Base-by-base conservation (phyloP, 2,329 filamentous ascomycete genomes). In the Phyllosticta paracitricarpa region DNA sequence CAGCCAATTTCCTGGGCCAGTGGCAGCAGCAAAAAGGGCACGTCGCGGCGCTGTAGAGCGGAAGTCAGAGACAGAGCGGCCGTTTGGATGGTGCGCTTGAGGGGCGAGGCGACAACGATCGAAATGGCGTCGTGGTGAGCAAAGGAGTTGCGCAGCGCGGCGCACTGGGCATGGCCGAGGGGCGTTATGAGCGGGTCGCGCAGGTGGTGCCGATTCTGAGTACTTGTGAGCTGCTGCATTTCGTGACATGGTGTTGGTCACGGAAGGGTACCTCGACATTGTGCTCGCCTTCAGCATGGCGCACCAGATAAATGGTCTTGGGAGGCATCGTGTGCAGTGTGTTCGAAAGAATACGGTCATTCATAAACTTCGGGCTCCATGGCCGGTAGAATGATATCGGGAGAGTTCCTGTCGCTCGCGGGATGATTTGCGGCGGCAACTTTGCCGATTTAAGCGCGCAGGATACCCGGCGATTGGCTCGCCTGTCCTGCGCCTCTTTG, bases 71-170 rank as follows among this genome's bases (percentile, higher is more conserved):
- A 82, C 59, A 84, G 76, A 30, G 91, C 79, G 35, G 88, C 86
- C 2, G 91, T 96, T 74, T 89, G 84, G 54, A 96, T 79, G 1
- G 91, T 95, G 64, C 91, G 85, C 57, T 87, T 86, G 66, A 96
- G 81, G 5, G 91, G 91, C 0, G 89, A 94, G 51, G 90, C 85
- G 24, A 91, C 81, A 12, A 96, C 81, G 66, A 88, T 81, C 4
- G 87, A 86, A 68, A 94, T 77, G 2, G 65, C 63, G 26, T 66
- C 58, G 57, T 69, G 86, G 73, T 82, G 74, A 9, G 88, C 83
- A 71, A 95, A 96, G 24, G 65, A 65, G 17, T 77, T 71, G 67
- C 81, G 75, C 51, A 96, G 84, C 17, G 75, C 72, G 26, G 74
- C 77, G 76, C 91, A 95, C 80, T 97, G 91, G 64, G 84, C 69